Conservation (phyloP, 2,329 filamentous ascomycete genomes). For the Chrysoporthe austroafricana region DNA sequence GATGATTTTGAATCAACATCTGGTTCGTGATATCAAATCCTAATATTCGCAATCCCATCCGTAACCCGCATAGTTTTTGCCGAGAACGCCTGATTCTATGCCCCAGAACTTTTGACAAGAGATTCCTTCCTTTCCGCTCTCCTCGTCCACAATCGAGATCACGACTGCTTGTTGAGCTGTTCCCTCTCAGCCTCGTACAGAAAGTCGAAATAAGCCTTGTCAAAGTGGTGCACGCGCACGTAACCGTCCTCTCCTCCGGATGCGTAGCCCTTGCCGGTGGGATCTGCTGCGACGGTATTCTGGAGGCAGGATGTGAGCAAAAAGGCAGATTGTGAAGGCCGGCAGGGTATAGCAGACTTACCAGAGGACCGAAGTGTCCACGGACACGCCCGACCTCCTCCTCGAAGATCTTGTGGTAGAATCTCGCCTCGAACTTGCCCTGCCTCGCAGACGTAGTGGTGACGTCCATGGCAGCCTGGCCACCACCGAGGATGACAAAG, state of each 20-base stretch:
- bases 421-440: slow-evolving; percentile 98
- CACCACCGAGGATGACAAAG: slow-evolving; percentile 96
- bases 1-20: slow-evolving; percentile 22
- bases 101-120: slow-evolving; percentile 25
- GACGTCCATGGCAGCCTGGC: slow-evolving; percentile 98
- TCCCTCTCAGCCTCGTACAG: slow-evolving; percentile 98
- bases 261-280: slow-evolving; percentile 88
- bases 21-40: slow-evolving; percentile 19
- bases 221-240: slow-evolving; percentile 97
- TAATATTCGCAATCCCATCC: slow-evolving; percentile 15
- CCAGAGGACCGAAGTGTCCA: slow-evolving; percentile 92
- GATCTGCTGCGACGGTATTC: slow-evolving; percentile 95
- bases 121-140: slow-evolving; percentile 9
- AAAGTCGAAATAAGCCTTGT: slow-evolving; percentile 98
- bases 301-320: slow-evolving; percentile 31
- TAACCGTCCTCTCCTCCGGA: slow-evolving; percentile 98
- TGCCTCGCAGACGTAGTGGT: slow-evolving; percentile 91
- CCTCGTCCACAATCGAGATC: slow-evolving; percentile 11
- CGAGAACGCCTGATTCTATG: slow-evolving; percentile 30
- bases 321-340: neutral
- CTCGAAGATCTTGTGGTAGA: slow-evolving; percentile 99
- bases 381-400: slow-evolving; percentile 97
- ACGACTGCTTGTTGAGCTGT: slow-evolving; percentile 52
- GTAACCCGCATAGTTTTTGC: slow-evolving; percentile 10
- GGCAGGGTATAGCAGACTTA: slow-evolving; percentile 34